A percentile compares a stretch with the other conserved stretches of the same genome.
Conservation (phyloP, 768 basidiomycete genomes). For the Psilocybe subaeruginosa region DNA sequence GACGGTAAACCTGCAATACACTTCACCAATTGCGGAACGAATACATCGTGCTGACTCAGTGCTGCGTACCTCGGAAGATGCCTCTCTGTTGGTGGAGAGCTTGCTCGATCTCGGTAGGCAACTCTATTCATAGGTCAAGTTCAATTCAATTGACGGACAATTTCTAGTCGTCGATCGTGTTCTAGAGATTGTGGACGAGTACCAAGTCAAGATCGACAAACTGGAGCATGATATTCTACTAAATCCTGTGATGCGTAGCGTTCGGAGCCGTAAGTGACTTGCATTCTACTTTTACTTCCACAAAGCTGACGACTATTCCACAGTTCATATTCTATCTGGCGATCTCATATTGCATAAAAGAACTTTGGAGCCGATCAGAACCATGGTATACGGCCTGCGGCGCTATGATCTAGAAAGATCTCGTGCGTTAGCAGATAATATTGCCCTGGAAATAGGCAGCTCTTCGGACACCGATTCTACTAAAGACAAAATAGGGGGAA, state of each 20-base stretch:
- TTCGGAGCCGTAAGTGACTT: constrained; percentile 51
- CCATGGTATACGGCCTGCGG: constrained; percentile 63
- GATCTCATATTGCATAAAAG: constrained; percentile 74
- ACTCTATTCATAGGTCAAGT: neutral
- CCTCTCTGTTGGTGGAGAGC: constrained; percentile 62
- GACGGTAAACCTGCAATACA: constrained; percentile 46
- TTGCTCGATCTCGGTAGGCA: constrained; percentile 53
- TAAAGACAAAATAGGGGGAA: neutral
- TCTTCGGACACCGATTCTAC: constrained; percentile 1
- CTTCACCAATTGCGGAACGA: constrained; percentile 58
- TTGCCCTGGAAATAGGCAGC: constrained; percentile 11
- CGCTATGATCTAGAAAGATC: constrained; percentile 60
- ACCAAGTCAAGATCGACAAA: constrained; percentile 59
- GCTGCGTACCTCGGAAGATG: constrained; percentile 62
- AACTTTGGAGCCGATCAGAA: constrained; percentile 70
- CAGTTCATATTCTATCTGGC: constrained; percentile 75
- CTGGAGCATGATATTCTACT: constrained; percentile 62
- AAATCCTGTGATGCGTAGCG: constrained; percentile 59
- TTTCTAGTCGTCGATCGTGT: constrained; percentile 64
- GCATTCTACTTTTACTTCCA: neutral
- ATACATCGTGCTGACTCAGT: constrained; percentile 61
- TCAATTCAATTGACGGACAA: neutral
- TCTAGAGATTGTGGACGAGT: constrained; percentile 68
- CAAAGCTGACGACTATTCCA: neutral
- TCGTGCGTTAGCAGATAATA: constrained; percentile 27